Evolutionary conservation across 2,329 filamentous ascomycete species (phyloP), one percentile per base, ranked within the genome.

Genomic region (Ceratocystiopsis minuta): DNA sequence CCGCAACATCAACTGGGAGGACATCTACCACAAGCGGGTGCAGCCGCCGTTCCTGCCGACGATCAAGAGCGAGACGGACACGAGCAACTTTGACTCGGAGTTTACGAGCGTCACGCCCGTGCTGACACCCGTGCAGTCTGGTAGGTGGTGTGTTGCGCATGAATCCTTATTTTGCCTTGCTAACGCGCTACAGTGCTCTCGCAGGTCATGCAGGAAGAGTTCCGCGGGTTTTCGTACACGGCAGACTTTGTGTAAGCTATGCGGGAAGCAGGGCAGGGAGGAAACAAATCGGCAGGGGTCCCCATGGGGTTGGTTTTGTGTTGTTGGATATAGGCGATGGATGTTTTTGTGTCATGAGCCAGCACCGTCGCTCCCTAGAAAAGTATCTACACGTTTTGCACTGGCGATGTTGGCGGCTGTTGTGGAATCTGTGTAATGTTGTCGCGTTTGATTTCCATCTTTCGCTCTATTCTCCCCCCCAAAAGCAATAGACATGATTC

Each of bases 171-270:
- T 18, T n/a, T 33, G 14, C 31, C 16, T 33, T 40, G 16, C 34
- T 45, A 42, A 78, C 68, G 16, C 15, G 20, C 18, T 34, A 37
- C 51, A 94, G 90, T 98, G 37, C 72, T 98, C 49, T 93, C 88
- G 24, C 90, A 96, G 67, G 85, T 86, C 36, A 96, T 96, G 87
- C 90, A 98, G 65, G 90, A 98, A 66, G 87, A 98, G 60, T 98
- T 98, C 80, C 78, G 90, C 45, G 90, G 90, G 50, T 98, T 98
- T 67, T 96, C 88, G 20, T 98, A 98, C 63, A 90, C 84, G 41
- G 83, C 84, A 46, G 86, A 94, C 60, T 92, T 92, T 63, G 80
- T 80, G 47, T 87, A 66, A 58, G 34, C 34, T 31, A 16, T 16
- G 10, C 3, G 18, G 7, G 11, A 14, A n/a, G n/a, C 14, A 14